Base-by-base conservation (phyloP, 1,139 yeast genomes). In the Candida sp. region DNA sequence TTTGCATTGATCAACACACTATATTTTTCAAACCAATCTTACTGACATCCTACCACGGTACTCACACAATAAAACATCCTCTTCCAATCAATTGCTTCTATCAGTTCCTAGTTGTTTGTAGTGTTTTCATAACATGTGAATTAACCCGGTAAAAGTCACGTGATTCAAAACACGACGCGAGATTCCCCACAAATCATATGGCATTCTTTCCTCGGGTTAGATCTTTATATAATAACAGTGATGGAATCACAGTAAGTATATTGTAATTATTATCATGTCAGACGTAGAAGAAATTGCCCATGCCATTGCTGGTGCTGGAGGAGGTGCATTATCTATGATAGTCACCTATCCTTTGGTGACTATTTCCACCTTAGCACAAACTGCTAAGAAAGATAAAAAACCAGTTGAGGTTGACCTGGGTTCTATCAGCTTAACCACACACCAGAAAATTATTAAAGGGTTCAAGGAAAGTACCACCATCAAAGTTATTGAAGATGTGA, bases 261-360 rank as follows among this genome's bases (percentile, higher is more conserved):
- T 12, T 11, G 21, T 21, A 21, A 33, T 15, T 15, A 33, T 11
- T 15, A 33, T 9, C n/a, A 67, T 67, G 73, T 56, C 68, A n/a
- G 69, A 63, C 44, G 54, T 58, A 21, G 81, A 77, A 53, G 82
- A 81, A 51, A 61, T 79, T 35, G 91, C 95, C 35, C 97, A 90
- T 58, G 97, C 97, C 12, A 66, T 90, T 21, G 87, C 96, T 9
- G 97, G 97, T 11, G 96, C 97, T 40, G 86, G 93, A 9, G 96
- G 96, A 33, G 97, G 97, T 21, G 90, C 95, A 35, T 75, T 88
- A 38, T 81, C 96, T 7, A 86, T 89, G 84, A 77, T 85, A 2
- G 83, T 86, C 37, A 87, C 97, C 2, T 87, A 89, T 58, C 96
- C 98, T 8, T 69, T 89, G 54, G 89, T 87, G 47, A 86, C 95